Percentiles rank a stretch among this genome's conserved stretches.
Evolutionary conservation across 78 protist genomes (phyloP).

Genomic region (slime mould (Dictyostelium discoideum)): DNA sequence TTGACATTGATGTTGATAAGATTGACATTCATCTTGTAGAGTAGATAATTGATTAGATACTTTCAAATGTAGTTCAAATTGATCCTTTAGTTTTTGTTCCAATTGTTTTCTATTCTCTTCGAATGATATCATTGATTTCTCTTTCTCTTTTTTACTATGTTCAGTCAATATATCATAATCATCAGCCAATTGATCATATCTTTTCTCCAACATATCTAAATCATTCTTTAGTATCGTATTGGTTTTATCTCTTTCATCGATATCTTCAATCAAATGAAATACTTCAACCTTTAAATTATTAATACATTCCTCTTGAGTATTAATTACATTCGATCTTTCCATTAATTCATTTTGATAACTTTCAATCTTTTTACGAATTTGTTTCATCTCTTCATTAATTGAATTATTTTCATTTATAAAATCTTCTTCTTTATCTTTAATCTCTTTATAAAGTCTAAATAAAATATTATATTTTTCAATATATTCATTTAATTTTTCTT

Average conservation of each 20-base stretch:
- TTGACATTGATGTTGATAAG: neutral
- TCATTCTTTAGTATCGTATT: neutral
- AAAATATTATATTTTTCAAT: neutral
- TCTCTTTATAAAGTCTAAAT: neutral
- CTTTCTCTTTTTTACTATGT: neutral
- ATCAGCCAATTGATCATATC: neutral
- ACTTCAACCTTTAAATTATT: neutral
- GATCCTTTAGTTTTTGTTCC: neutral
- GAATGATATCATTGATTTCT: neutral
- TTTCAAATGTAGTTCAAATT: neutral
- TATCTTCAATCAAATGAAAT: neutral
- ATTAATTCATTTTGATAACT: constrained; percentile 1
- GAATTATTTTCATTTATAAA: neutral
- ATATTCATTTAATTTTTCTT: neutral
- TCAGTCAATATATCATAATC: neutral
- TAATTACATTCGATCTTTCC: neutral
- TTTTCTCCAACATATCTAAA: neutral
- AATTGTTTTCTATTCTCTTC: neutral
- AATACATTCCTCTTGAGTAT: neutral
- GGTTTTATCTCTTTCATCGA: neutral
- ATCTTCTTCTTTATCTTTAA: neutral
- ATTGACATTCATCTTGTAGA: neutral
- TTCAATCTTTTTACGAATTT: neutral
- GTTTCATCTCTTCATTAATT: neutral
- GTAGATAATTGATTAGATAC: neutral